Evolutionary conservation across 177 flowering plant species (phyloP), one percentile per base, ranked within the genome.

Genomic region (Vitis hybrid): DNA sequence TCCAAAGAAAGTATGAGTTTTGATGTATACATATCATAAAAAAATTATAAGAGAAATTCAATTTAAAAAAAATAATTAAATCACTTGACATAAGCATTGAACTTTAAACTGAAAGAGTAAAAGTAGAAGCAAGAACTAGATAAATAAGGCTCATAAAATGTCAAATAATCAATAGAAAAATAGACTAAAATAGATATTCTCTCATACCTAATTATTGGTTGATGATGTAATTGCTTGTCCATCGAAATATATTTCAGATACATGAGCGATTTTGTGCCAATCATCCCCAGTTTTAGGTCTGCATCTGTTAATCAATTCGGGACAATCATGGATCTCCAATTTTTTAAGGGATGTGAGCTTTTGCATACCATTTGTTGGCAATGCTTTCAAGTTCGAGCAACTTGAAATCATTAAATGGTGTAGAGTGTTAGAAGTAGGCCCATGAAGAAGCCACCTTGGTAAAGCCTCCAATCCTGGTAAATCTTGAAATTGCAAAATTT

Each of bases 231-330:
- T 60, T 2, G 1, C 10, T 8, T 29, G 3, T 8, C 16, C 16
- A 64, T 62, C 51, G 14, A 15, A 2, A 62, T 18, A 3, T 12
- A 62, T 62, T 10, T 62, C 65, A 11, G 39, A 19, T 9, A 31
- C 3, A 22, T 60, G 68, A 33, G 45, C 8, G 45, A 33, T 69
- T 58, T 69, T 69, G 29, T 51, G 65, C 72, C 72, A 69, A 18
- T 69, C 72, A 9, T 60, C 72, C 13, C 72, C 72, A 0, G 9
- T 69, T 14, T 16, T 48, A 3, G 20, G 14, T 31, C 14, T 5
- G 14, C 72, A 69, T 29, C 72, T 49, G 4, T 15, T n/a, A 1
- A 18, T 50, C 58, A 69, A 16, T 22, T 50, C 50, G 1, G 65
- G 65, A 22, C 58, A 61, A 13, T 12, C 11, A 3, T 26, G 0